Evolutionary conservation across 2,329 filamentous ascomycete species (phyloP).

Genomic region (Ophiostoma novo-ulmi): DNA sequence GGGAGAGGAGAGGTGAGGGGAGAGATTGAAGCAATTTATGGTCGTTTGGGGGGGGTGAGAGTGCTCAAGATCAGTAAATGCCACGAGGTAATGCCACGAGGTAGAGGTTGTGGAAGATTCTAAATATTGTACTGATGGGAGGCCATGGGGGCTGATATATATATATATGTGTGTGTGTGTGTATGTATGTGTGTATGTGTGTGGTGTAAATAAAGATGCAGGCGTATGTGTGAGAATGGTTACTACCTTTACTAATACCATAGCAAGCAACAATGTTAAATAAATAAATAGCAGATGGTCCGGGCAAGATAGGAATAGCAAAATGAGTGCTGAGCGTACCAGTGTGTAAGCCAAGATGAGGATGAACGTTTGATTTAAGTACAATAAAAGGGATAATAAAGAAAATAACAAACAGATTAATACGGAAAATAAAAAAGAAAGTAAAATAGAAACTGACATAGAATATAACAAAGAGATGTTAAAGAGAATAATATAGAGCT

Average conservation of each 20-base stretch:
- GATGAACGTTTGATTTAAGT: background rate
- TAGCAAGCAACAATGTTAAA: background rate
- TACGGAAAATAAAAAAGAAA: background rate
- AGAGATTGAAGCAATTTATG: background rate
- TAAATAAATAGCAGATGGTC: background rate
- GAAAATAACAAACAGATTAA: background rate
- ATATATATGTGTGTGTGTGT: background rate
- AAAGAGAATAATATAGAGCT: background rate
- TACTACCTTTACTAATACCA: background rate
- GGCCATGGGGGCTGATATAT: background rate
- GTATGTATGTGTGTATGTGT: background rate
- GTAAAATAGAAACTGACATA: no score
- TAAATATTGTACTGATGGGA: background rate
- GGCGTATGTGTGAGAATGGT: background rate
- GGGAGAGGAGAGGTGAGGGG: background rate
- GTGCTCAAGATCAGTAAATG: conserved; percentile 5
- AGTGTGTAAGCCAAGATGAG: background rate
- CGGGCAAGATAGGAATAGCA: background rate
- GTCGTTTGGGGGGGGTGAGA: background rate
- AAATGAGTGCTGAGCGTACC: background rate
- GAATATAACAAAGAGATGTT: no score
- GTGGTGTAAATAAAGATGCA: background rate
- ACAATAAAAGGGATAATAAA: background rate
- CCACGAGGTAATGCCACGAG: conserved; percentile 8
- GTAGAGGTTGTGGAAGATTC: conserved; percentile 2